Evolutionary conservation across 331 rosid species (phyloP).

Genomic region (Malus hybrid): DNA sequence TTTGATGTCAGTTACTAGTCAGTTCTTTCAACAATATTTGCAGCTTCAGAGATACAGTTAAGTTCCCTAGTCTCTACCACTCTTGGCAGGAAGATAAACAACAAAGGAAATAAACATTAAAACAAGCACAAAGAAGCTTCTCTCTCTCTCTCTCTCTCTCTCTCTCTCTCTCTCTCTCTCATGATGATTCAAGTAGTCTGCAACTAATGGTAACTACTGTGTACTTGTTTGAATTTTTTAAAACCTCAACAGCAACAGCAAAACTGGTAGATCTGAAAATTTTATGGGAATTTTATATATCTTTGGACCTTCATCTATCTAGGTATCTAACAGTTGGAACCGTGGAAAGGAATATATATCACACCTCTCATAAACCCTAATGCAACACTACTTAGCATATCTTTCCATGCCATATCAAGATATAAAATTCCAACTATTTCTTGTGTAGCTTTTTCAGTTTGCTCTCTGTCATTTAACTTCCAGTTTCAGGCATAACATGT

Average conservation of each 20-base stretch:
- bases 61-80: neutral
- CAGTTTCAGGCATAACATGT: neutral
- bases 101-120: neutral
- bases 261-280: neutral
- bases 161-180: neutral
- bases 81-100: neutral
- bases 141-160: too few relatives aligned
- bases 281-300: neutral
- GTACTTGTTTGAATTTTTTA: neutral
- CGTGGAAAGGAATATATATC: neutral
- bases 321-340: neutral
- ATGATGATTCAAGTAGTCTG: neutral
- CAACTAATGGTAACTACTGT: constrained; percentile 17
- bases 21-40: constrained; percentile 20
- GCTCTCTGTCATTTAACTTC: neutral
- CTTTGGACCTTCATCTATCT: neutral
- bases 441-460: neutral
- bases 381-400: neutral
- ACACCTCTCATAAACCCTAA: neutral
- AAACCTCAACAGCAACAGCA: neutral
- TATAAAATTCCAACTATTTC: neutral
- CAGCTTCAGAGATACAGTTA: constrained; percentile 23
- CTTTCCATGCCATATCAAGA: neutral
- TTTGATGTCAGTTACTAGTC: constrained; percentile 19
- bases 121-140: neutral